phyloP scores from a whole-genome alignment of 495 filamentous ascomycete genomes.

The Penicillium manginii region DNA sequence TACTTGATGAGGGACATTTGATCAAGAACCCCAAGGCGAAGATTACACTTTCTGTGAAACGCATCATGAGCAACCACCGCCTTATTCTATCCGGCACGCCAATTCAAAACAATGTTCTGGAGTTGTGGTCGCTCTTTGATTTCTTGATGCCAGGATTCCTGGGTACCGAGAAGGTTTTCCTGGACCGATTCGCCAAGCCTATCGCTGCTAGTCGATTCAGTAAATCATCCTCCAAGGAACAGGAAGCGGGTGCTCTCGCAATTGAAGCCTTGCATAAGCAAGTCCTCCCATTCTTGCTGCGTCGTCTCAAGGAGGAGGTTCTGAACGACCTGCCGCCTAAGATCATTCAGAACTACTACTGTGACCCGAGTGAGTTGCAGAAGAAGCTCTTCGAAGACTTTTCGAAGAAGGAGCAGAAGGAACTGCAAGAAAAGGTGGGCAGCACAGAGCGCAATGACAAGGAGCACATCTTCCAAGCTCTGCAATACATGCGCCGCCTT shows the following conservation, averaged over 20 bases:
- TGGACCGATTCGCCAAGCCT: conserved; percentile 95
- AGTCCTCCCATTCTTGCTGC: conserved; percentile 93
- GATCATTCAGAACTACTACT: conserved; percentile 99
- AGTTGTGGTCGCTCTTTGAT: conserved; percentile 99
- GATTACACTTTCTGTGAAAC: conserved; percentile 88
- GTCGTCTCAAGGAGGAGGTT: conserved; percentile 96
- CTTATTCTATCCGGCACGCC: conserved; percentile 96
- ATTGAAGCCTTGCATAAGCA: conserved; percentile 98
- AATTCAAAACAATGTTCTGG: conserved; percentile 97
- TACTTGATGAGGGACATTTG: conserved; percentile 95
- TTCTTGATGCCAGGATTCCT: conserved; percentile 99
- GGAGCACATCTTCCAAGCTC: conserved; percentile 97
- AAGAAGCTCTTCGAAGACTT: conserved; percentile 96
- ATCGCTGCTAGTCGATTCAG: conserved; percentile 93
- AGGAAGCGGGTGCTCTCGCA: conserved; percentile 93
- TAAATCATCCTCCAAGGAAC: conserved; percentile 97
- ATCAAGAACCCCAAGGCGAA: conserved; percentile 99
- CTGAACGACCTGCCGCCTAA: conserved; percentile 95
- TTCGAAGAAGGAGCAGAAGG: conserved; percentile 85
- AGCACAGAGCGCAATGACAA: conserved; percentile 86
- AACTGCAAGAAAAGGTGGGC: conserved; percentile 76
- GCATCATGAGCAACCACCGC: conserved; percentile 84
- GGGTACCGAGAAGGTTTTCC: conserved; percentile 97
- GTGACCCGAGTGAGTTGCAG: conserved; percentile 94
- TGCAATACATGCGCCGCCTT: conserved; percentile 99